Conservation (phyloP, 2,329 filamentous ascomycete species). For the Septoria petroselini region DNA sequence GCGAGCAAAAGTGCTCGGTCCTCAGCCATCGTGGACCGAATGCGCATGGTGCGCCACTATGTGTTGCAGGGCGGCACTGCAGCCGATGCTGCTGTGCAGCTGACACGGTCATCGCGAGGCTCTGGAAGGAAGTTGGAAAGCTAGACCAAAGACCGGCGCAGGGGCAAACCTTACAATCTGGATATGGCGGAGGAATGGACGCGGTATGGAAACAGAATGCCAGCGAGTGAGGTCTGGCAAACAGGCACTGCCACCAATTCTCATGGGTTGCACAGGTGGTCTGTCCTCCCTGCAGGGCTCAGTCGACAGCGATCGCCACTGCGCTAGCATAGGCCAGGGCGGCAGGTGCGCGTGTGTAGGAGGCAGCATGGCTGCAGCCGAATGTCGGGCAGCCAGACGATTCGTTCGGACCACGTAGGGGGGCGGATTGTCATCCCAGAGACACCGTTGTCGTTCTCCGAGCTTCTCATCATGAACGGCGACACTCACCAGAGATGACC, state of each 20-base stretch:
- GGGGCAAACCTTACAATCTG: conserved; percentile 17
- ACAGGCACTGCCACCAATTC: conserved; percentile 5
- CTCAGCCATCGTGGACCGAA: conserved; percentile 6
- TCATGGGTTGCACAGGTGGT: conserved; percentile 5
- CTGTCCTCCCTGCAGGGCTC: conserved; percentile 5
- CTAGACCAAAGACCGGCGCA: conserved; percentile 14
- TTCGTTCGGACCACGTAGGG: not conserved
- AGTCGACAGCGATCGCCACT: conserved; percentile 1
- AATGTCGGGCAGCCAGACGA: not conserved
- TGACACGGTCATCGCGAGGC: conserved; percentile 4
- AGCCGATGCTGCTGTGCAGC: conserved; percentile 13
- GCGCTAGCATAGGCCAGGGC: conserved; percentile 2
- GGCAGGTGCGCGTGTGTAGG: not conserved
- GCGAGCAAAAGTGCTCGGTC: conserved; percentile 4
- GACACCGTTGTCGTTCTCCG: not conserved
- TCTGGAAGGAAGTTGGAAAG: conserved; percentile 2
- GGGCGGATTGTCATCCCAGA: not conserved
- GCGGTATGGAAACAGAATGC: not conserved
- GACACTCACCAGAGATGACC: not conserved
- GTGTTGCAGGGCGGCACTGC: conserved; percentile 14
- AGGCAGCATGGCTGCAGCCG: conserved; percentile 1
- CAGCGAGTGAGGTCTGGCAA: not conserved
- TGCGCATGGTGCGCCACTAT: conserved; percentile 9
- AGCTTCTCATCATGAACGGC: not conserved
- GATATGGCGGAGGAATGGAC: conserved; percentile 3